A percentile compares a stretch with the other conserved stretches of the same genome.
phyloP scores from a whole-genome alignment of 169 alveolate species.

The Plasmodium malariae region DNA sequence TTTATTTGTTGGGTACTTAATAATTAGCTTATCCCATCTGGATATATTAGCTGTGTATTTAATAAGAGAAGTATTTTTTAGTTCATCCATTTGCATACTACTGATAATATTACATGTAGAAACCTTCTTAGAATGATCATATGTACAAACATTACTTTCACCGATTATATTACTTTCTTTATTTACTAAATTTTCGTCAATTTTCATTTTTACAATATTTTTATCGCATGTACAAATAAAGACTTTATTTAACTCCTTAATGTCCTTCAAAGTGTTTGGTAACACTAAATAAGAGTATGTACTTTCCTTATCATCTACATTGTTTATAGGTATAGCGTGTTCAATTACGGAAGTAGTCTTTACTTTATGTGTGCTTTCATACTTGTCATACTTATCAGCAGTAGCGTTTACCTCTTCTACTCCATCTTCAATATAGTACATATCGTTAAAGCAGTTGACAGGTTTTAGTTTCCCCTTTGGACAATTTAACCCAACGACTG shows the following conservation, averaged over 20 bases:
- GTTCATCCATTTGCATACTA: not conserved
- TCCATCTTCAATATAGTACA: not conserved
- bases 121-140: slow-evolving; percentile 17
- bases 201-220: slow-evolving; percentile 22
- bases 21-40: slow-evolving; percentile 43
- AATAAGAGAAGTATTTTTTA: not conserved
- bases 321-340: slow-evolving; percentile 7
- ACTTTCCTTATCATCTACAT: slow-evolving; percentile 11
- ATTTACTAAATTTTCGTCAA: not conserved
- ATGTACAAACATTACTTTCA: slow-evolving; percentile 13
- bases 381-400: not conserved
- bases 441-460: slow-evolving; percentile 27
- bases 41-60: not conserved
- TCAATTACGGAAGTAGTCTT: slow-evolving; percentile 11
- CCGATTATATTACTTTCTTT: not conserved
- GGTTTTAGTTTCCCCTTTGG: slow-evolving; percentile 31
- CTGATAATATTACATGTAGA: slow-evolving; percentile 23
- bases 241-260: not conserved
- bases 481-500: slow-evolving; percentile 50
- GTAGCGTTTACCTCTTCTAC: not conserved
- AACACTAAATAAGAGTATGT: slow-evolving; percentile 54
- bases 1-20: slow-evolving; percentile 55
- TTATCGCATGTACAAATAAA: slow-evolving; percentile 60
- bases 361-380: not conserved
- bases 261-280: slow-evolving; percentile 10